A percentile compares a stretch with the other conserved stretches of the same genome.
These are phyloP conservation scores for Termitomyces sp. DNA, from an alignment of 768 basidiomycete genomes.

Conservation along the genomic window DNA sequence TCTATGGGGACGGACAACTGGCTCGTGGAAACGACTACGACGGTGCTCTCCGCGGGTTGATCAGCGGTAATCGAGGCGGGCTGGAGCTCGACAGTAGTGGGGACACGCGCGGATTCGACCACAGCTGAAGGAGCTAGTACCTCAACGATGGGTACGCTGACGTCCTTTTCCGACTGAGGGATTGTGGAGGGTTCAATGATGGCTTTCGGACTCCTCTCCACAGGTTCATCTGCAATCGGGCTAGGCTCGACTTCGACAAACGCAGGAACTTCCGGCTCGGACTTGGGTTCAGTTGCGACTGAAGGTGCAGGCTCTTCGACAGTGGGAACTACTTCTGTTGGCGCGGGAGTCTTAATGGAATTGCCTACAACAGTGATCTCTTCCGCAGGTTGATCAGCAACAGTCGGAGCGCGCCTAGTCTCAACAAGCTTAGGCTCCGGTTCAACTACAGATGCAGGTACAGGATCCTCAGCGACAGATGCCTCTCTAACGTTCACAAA, in stretches of 20 bases:
- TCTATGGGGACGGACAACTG: background rate
- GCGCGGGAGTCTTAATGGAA: background rate
- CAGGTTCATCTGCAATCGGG: background rate
- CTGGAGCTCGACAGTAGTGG: background rate
- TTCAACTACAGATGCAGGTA: background rate
- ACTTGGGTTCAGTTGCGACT: background rate
- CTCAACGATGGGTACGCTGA: background rate
- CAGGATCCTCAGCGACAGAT: background rate
- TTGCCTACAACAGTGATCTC: background rate
- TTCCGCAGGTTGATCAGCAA: background rate
- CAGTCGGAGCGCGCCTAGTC: background rate
- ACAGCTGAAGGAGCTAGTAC: background rate
- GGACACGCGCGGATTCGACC: background rate
- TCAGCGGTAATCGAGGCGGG: background rate
- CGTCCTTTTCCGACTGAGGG: background rate
- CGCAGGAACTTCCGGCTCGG: background rate
- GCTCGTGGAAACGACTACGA: no score
- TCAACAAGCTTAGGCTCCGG: background rate
- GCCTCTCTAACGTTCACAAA: background rate
- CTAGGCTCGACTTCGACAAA: background rate
- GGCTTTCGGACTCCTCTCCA: background rate
- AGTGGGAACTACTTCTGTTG: background rate
- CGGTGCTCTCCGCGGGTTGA: background rate
- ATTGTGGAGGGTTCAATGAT: background rate
- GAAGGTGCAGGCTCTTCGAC: background rate